These are phyloP conservation scores for Chamaenerion angustifolium DNA, from an alignment of 345 rosid species.

Conservation along the genomic window DNA sequence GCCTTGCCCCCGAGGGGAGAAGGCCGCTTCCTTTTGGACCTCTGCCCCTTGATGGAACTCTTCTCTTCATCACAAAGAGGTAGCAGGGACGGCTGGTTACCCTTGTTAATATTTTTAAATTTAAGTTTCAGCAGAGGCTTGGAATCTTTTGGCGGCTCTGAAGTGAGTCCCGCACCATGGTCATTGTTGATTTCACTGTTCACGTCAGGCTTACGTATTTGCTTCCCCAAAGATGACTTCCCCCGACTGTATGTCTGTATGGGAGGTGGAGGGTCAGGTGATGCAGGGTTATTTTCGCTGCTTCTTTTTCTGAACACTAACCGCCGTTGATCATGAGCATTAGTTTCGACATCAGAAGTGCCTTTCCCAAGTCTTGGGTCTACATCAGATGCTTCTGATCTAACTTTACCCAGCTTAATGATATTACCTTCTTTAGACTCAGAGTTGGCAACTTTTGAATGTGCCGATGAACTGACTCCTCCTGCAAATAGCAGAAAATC, in stretches of 20 bases:
- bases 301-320: slow-evolving; percentile 32
- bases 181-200: slow-evolving; percentile 42
- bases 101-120: slow-evolving; percentile 61
- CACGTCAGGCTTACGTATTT: slow-evolving; percentile 29
- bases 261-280: slow-evolving; percentile 27
- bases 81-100: slow-evolving; percentile 36
- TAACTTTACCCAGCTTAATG: slow-evolving; percentile 50
- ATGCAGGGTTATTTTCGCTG: slow-evolving; percentile 25
- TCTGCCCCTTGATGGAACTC: slow-evolving; percentile 71
- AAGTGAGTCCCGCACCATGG: slow-evolving; percentile 29
- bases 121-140: slow-evolving; percentile 73
- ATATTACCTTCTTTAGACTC: slow-evolving; percentile 36
- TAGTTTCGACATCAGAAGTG: slow-evolving; percentile 20
- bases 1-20: slow-evolving; percentile 43
- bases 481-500: slow-evolving; percentile 23
- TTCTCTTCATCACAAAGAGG: slow-evolving; percentile 47
- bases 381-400: slow-evolving; percentile 33
- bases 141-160: slow-evolving; percentile 48
- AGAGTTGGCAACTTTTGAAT: slow-evolving; percentile 23
- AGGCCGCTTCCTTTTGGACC: slow-evolving; percentile 91
- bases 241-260: slow-evolving; percentile 28
- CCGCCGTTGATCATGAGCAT: slow-evolving; percentile 23
- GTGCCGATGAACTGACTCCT: slow-evolving; percentile 19
- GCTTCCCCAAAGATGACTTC: slow-evolving; percentile 28
- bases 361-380: slow-evolving; percentile 24